Evolutionary conservation across 768 basidiomycete genomes (phyloP).

Genomic region (Auriscalpium microsporum): DNA sequence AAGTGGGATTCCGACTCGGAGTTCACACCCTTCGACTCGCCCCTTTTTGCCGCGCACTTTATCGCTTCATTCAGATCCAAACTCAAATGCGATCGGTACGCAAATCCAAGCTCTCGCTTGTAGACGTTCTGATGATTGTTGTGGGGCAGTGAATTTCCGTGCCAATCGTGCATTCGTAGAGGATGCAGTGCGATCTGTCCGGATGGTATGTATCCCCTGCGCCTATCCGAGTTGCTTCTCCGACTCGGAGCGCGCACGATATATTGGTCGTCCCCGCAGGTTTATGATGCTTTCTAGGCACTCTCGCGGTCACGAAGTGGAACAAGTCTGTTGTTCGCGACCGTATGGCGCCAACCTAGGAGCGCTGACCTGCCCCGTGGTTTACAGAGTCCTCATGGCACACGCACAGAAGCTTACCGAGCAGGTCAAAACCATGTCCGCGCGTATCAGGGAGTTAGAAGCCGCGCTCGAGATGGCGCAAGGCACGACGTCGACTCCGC

Average conservation of each 20-base stretch:
- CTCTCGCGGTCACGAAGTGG: constrained; percentile 45
- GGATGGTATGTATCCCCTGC: constrained; percentile 27
- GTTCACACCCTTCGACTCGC: background rate
- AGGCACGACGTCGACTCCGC: constrained; percentile 12
- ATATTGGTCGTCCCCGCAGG: background rate
- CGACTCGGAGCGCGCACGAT: background rate
- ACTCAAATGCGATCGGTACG: constrained; percentile 43
- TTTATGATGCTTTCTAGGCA: constrained; percentile 23
- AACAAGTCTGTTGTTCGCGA: constrained; percentile 35
- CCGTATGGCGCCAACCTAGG: background rate
- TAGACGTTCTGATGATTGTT: background rate
- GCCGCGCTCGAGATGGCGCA: constrained; percentile 27
- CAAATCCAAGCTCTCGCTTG: constrained; percentile 7
- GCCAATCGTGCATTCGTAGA: constrained; percentile 46
- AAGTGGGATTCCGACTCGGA: background rate
- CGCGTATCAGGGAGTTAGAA: constrained; percentile 40
- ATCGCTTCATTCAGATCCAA: constrained; percentile 33
- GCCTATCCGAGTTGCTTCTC: background rate
- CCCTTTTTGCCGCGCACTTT: background rate
- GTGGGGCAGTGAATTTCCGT: constrained; percentile 38
- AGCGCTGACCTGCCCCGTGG: background rate
- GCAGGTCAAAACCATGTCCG: constrained; percentile 35
- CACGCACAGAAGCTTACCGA: constrained; percentile 40
- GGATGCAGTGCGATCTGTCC: constrained; percentile 47
- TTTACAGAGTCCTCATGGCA: constrained; percentile 40